Conservation (phyloP, 2,329 filamentous ascomycete species). For the Bertia moriformis region DNA sequence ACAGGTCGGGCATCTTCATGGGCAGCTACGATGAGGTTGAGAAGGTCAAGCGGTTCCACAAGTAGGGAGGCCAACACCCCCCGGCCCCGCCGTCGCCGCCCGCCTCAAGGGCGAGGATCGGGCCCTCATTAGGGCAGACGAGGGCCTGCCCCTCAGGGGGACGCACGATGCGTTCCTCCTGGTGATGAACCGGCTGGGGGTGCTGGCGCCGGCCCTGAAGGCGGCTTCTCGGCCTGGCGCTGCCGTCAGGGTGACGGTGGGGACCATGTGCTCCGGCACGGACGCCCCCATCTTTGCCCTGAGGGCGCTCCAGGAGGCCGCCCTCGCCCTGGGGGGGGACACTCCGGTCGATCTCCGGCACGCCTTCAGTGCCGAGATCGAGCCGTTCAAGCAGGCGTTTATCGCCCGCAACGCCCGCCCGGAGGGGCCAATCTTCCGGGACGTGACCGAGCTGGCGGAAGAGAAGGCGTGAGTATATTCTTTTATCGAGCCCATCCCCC, state of each 20-base stretch:
- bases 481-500: neutral
- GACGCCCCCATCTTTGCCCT: conserved; percentile 59
- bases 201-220: neutral
- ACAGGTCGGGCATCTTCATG: too few species aligned
- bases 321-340: conserved; percentile 11
- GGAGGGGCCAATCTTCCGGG: conserved; percentile 35
- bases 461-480: conserved; percentile 26
- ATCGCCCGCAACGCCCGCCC: conserved; percentile 43
- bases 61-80: too few species aligned
- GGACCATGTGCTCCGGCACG: conserved; percentile 67
- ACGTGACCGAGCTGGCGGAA: conserved; percentile 38
- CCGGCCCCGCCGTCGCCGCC: too few species aligned
- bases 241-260: conserved; percentile 40
- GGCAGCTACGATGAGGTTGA: too few species aligned
- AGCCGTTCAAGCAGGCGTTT: conserved; percentile 47
- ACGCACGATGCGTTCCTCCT: too few species aligned
- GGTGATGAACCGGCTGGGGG: conserved; percentile 8
- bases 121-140: too few species aligned
- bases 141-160: too few species aligned
- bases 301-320: conserved; percentile 34
- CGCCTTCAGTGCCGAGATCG: conserved; percentile 48
- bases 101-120: too few species aligned
- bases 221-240: too few species aligned
- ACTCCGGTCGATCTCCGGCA: conserved; percentile 31
- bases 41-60: too few species aligned